Evolutionary conservation across 1,139 yeast species (phyloP).

Genomic region (Kodamaea suecica): DNA sequence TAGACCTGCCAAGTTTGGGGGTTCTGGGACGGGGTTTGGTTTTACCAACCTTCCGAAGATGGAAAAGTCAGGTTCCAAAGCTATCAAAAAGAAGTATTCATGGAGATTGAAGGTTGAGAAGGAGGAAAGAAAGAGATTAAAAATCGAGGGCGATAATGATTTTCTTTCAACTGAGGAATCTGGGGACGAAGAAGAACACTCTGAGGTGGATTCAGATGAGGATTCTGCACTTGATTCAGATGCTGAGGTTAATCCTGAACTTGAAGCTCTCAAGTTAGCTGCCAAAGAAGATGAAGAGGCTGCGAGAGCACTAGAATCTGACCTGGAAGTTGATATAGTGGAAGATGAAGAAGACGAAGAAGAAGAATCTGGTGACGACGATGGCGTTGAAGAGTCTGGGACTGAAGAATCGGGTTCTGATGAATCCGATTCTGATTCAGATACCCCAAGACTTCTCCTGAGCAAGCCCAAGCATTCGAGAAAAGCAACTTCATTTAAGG

Average conservation of each 20-base stretch:
- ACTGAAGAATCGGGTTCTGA: conserved; percentile 18
- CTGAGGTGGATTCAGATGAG: conserved; percentile 20
- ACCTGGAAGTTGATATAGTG: conserved; percentile 12
- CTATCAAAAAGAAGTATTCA: conserved; percentile 39
- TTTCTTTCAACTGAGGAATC: conserved; percentile 29
- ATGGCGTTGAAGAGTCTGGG: conserved; percentile 18
- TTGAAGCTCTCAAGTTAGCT: conserved; percentile 3
- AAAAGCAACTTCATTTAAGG: conserved; percentile 48
- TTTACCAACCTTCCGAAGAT: conserved; percentile 55
- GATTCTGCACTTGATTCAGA: conserved; percentile 16
- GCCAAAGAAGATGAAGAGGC: conserved; percentile 16
- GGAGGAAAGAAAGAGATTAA: conserved; percentile 33
- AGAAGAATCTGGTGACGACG: conserved; percentile 46
- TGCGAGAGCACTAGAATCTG: conserved; percentile 12
- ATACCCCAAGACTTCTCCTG: conserved; percentile 33
- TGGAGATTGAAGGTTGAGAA: conserved; percentile 42
- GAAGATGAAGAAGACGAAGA: conserved; percentile 20
- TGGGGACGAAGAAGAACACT: conserved; percentile 20
- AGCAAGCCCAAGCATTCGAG: conserved; percentile 43
- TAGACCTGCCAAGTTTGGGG: conserved; percentile 64
- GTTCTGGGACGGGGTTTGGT: conserved; percentile 64
- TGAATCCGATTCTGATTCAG: conserved; percentile 22
- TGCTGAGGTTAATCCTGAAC: conserved; percentile 16
- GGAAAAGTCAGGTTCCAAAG: conserved; percentile 26
- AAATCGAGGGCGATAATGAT: conserved; percentile 41